Evolutionary conservation across 192 early-diverging fungal species (phyloP).

Genomic region (Entrophospora sp.): DNA sequence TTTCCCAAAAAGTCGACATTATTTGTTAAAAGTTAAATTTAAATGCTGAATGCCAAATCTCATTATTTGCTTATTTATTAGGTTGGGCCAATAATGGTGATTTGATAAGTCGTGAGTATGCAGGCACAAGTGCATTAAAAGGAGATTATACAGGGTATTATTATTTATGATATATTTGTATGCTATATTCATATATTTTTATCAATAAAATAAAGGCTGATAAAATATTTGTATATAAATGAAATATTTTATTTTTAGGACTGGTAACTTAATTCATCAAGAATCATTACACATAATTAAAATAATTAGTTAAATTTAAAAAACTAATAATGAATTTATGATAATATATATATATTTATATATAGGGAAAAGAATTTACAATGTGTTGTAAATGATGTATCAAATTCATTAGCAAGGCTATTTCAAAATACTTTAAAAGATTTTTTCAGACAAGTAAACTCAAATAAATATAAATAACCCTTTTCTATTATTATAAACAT

Average conservation of each 20-base stretch:
- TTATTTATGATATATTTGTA: too few relatives aligned
- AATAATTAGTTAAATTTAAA: not conserved
- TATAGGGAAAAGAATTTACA: slow-evolving; percentile 67
- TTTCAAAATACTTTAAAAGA: slow-evolving; percentile 70
- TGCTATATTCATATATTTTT: not conserved
- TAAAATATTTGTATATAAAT: not conserved
- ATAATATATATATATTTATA: not conserved
- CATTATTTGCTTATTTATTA: not conserved
- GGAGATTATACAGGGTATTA: slow-evolving; percentile 68
- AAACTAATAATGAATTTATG: not conserved
- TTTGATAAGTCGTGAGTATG: slow-evolving; percentile 66
- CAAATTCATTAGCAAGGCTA: slow-evolving; percentile 65
- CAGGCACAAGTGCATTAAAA: slow-evolving; percentile 70
- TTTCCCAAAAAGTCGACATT: not conserved
- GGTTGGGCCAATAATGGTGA: slow-evolving; percentile 81
- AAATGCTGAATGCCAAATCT: not conserved
- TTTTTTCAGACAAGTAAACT: slow-evolving; percentile 52
- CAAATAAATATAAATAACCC: not conserved
- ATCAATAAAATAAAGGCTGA: not conserved
- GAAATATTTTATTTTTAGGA: slow-evolving; percentile 1
- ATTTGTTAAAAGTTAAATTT: not conserved
- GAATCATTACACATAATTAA: not conserved
- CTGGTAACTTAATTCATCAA: not conserved
- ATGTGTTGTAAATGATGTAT: slow-evolving; percentile 66
- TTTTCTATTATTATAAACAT: not conserved